Conservation (phyloP, 1,284 basidiomycete genomes). For the Rhodotorula sp. region DNA sequence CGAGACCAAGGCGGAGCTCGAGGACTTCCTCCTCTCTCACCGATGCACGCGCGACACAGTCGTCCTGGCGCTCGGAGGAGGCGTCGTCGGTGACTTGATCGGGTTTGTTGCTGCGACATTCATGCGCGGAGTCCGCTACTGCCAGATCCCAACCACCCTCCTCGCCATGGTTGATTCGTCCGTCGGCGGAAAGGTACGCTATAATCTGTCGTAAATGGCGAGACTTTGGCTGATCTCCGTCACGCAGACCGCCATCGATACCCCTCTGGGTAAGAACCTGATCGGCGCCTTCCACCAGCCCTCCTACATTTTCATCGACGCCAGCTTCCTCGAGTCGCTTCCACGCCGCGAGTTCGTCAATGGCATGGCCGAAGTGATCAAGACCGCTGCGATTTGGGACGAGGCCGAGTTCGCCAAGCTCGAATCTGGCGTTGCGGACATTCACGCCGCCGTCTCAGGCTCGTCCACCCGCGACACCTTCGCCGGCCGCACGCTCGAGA, state of each 20-base stretch:
- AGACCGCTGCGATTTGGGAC: constrained; percentile 96
- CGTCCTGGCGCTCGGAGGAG: constrained; percentile 88
- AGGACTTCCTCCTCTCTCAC: constrained; percentile 87
- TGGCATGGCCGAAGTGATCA: constrained; percentile 98
- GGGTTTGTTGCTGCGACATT: constrained; percentile 99
- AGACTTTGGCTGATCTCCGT: neutral
- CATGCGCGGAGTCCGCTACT: constrained; percentile 86
- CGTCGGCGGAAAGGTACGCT: constrained; percentile 76
- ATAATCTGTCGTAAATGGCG: too few species aligned
- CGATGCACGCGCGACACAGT: constrained; percentile 92
- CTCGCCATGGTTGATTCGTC: constrained; percentile 98
- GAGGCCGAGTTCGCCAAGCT: constrained; percentile 79
- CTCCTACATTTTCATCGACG: constrained; percentile 94
- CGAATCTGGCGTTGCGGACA: constrained; percentile 77
- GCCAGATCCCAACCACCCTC: constrained; percentile 94
- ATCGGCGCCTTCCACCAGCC: constrained; percentile 99
- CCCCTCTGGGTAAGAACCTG: constrained; percentile 93
- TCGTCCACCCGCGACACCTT: constrained; percentile 58
- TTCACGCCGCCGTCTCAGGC: constrained; percentile 72
- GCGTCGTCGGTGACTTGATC: constrained; percentile 90
- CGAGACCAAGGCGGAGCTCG: constrained; percentile 86
- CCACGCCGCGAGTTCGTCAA: constrained; percentile 92
- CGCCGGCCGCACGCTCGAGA: constrained; percentile 64
- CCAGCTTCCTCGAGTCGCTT: constrained; percentile 90
- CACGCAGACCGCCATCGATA: constrained; percentile 83